These are phyloP conservation scores for Brettanomyces naardenensis DNA, from an alignment of 805 yeast species.

Conservation along the genomic window DNA sequence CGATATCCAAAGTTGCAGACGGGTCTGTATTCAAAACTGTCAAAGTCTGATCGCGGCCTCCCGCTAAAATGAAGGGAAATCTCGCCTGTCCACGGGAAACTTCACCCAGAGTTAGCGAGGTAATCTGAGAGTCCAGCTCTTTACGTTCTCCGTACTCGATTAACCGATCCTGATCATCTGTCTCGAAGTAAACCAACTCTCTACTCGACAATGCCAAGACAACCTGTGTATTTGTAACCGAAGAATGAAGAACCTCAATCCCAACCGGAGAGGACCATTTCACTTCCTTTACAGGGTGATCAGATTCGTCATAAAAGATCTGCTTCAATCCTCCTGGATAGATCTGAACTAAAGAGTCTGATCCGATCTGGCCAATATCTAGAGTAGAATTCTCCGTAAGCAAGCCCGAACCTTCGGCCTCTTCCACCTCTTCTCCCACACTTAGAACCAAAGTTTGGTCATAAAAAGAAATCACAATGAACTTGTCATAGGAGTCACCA, in stretches of 20 bases:
- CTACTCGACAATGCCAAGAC: slow-evolving; percentile 63
- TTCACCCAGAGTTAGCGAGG: slow-evolving; percentile 42
- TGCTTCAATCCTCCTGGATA: slow-evolving; percentile 65
- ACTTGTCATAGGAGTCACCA: slow-evolving; percentile 46
- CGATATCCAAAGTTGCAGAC: slow-evolving; percentile 47
- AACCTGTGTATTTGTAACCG: slow-evolving; percentile 62
- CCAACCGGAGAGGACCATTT: slow-evolving; percentile 88
- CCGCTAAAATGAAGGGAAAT: slow-evolving; percentile 59
- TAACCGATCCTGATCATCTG: slow-evolving; percentile 54
- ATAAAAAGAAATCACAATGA: slow-evolving; percentile 55
- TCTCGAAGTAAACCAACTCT: slow-evolving; percentile 76
- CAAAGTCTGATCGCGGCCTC: slow-evolving; percentile 62
- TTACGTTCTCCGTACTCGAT: slow-evolving; percentile 61
- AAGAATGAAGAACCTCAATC: slow-evolving; percentile 47
- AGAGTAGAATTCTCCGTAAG: slow-evolving; percentile 51
- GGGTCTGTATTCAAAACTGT: slow-evolving; percentile 58
- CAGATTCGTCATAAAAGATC: slow-evolving; percentile 27
- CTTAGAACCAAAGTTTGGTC: slow-evolving; percentile 66
- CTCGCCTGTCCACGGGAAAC: slow-evolving; percentile 38
- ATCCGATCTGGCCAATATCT: slow-evolving; percentile 62
- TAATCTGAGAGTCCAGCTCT: slow-evolving; percentile 44
- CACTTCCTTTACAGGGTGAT: slow-evolving; percentile 24
- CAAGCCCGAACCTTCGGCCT: slow-evolving; percentile 56
- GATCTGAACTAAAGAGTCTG: slow-evolving; percentile 58
- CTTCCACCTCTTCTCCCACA: slow-evolving; percentile 75